Conservation (phyloP, 164 flowering plant species). For the Magnolia officinalis region DNA sequence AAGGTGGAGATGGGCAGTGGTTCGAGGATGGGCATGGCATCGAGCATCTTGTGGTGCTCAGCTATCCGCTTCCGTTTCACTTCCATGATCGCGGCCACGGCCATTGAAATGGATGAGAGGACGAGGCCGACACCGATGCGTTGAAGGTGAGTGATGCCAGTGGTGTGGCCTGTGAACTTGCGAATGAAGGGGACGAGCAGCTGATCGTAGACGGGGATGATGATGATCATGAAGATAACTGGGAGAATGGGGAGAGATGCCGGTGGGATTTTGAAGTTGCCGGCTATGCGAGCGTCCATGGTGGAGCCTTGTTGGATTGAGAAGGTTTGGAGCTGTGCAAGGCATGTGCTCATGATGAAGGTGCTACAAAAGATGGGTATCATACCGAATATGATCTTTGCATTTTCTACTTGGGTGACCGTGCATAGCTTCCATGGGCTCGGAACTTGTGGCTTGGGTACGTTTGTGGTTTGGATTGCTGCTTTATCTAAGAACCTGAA, state of each 20-base stretch:
- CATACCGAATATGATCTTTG: constrained; percentile 42
- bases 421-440: constrained; percentile 51
- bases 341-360: constrained; percentile 52
- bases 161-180: constrained; percentile 35
- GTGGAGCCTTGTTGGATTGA: constrained; percentile 54
- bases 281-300: constrained; percentile 43
- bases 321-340: constrained; percentile 64
- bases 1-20: constrained; percentile 45
- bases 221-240: constrained; percentile 34
- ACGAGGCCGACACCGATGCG: constrained; percentile 48
- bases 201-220: constrained; percentile 45
- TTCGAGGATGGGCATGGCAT: constrained; percentile 34
- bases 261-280: constrained; percentile 39
- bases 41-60: constrained; percentile 33
- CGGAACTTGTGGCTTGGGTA: constrained; percentile 7
- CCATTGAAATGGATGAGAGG: constrained; percentile 50
- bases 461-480: constrained; percentile 31
- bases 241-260: constrained; percentile 55
- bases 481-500: constrained; percentile 54
- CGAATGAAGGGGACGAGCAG: constrained; percentile 33
- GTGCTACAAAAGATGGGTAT: constrained; percentile 50
- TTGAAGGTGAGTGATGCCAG: constrained; percentile 53
- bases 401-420: constrained; percentile 55
- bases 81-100: constrained; percentile 38
- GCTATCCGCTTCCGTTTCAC: constrained; percentile 38